A percentile compares a stretch with the other conserved stretches of the same genome.
These are phyloP conservation scores for Cutaneotrichosporon arboriforme DNA, from an alignment of 1,284 basidiomycete genomes.

Conservation along the genomic window DNA sequence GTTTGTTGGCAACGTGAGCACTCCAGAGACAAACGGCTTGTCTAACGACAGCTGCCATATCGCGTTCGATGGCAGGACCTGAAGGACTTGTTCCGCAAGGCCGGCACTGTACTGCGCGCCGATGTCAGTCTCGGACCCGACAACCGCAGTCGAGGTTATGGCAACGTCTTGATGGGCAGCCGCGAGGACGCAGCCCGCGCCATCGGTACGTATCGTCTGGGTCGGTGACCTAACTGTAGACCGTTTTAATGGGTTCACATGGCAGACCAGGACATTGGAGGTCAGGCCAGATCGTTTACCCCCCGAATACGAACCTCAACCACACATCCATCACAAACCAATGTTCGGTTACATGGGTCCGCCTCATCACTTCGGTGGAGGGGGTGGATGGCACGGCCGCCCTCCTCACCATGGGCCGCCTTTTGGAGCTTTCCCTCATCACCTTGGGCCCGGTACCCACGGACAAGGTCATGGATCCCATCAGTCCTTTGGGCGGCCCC, in stretches of 20 bases:
- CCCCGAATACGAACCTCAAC: conserved; percentile 53
- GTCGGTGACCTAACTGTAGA: conserved; percentile 16
- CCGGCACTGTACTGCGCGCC: conserved; percentile 88
- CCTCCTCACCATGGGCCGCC: conserved; percentile 17
- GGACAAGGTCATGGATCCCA: conserved; percentile 13
- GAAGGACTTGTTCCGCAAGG: conserved; percentile 91
- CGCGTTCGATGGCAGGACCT: conserved; percentile 95
- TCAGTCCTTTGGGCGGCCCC: conserved; percentile 9
- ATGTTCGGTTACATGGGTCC: conserved; percentile 16
- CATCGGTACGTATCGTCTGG: conserved; percentile 50
- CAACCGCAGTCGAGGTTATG: conserved; percentile 85
- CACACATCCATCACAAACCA: conserved; percentile 34
- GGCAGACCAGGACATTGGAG: conserved; percentile 85
- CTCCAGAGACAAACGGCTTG: background rate
- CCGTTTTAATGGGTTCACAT: conserved; percentile 81
- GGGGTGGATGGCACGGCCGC: conserved; percentile 11
- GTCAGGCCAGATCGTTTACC: conserved; percentile 76
- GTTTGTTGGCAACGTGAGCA: conserved; percentile 75
- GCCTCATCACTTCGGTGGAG: conserved; percentile 17
- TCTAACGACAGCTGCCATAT: conserved; percentile 67
- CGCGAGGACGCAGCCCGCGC: conserved; percentile 87
- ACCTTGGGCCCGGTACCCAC: conserved; percentile 10
- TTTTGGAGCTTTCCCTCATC: conserved; percentile 30
- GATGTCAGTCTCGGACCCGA: conserved; percentile 89
- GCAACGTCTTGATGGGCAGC: conserved; percentile 83